phyloP scores from a whole-genome alignment of 2,329 filamentous ascomycete genomes.

The Ceratocystis cacaofunesta region DNA sequence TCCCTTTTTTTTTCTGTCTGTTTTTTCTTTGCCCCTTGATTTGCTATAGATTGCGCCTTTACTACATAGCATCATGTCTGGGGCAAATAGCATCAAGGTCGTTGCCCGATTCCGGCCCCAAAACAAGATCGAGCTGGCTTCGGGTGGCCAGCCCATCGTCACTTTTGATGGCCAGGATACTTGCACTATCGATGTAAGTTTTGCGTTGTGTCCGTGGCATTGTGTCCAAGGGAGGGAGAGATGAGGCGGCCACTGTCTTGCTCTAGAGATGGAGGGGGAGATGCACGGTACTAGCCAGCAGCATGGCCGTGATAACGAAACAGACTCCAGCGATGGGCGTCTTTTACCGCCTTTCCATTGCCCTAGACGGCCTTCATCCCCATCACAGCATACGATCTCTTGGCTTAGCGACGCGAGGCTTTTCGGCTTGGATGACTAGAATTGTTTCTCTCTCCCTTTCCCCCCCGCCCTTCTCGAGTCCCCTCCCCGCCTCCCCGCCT shows the following conservation, averaged over 20 bases:
- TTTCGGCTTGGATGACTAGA: neutral
- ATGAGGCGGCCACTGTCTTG: neutral
- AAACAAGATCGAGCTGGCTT: conserved; percentile 83
- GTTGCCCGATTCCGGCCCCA: conserved; percentile 96
- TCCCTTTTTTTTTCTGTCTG: conserved; percentile 3
- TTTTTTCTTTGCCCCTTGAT: neutral
- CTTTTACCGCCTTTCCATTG: neutral
- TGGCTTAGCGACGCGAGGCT: neutral
- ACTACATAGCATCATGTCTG: conserved; percentile 34
- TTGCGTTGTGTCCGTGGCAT: neutral
- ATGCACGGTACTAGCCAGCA: neutral
- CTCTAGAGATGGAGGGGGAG: neutral
- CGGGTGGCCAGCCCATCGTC: conserved; percentile 84
- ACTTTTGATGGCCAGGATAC: conserved; percentile 78
- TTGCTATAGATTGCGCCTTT: neutral
- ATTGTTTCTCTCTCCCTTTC: neutral
- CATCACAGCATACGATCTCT: neutral
- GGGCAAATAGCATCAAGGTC: conserved; percentile 59
- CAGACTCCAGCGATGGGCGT: neutral
- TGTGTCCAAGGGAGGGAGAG: neutral
- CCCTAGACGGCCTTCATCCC: neutral
- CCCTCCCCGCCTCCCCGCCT: too few relatives aligned
- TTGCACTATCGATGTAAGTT: conserved; percentile 65
- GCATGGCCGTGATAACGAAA: neutral
- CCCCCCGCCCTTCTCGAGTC: neutral